Conservation (phyloP, 768 basidiomycete genomes). For the Polyporus arcularius region DNA sequence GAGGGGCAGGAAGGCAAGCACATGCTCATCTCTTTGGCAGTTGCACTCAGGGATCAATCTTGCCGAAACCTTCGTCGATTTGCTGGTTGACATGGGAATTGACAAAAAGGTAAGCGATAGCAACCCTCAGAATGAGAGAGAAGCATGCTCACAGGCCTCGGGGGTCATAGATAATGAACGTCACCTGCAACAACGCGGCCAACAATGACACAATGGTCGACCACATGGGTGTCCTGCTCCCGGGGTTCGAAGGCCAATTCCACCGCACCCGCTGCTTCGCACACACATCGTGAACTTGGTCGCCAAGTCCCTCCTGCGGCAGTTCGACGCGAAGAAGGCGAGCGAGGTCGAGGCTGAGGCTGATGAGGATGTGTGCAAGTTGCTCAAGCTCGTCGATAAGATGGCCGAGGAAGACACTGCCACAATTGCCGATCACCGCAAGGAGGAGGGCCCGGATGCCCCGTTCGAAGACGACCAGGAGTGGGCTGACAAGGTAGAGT, state of each 20-base stretch:
- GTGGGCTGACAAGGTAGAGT: not conserved
- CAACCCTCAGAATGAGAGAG: no score
- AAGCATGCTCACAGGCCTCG: no score
- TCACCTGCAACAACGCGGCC: not conserved
- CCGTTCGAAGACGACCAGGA: no score
- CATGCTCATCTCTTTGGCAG: no score
- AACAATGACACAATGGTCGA: slow-evolving; percentile 6
- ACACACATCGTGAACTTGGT: slow-evolving; percentile 21
- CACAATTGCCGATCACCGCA: no score
- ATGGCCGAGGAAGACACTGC: no score
- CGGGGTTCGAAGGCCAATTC: slow-evolving; percentile 3
- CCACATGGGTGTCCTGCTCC: not conserved
- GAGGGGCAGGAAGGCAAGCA: no score
- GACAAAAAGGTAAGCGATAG: slow-evolving; percentile 26
- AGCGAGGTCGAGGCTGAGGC: not conserved
- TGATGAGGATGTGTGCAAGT: not conserved
- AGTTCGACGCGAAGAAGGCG: not conserved
- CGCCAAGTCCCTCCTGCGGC: slow-evolving; percentile 8
- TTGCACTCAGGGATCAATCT: slow-evolving; percentile 33
- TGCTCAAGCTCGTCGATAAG: no score
- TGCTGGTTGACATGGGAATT: slow-evolving; percentile 30
- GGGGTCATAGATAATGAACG: not conserved
- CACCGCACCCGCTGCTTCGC: slow-evolving; percentile 18
- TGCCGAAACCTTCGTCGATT: slow-evolving; percentile 23
- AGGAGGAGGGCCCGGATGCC: no score